Evolutionary conservation across 148 eudicot genomes (phyloP).

Genomic region (Cornus kousa): DNA sequence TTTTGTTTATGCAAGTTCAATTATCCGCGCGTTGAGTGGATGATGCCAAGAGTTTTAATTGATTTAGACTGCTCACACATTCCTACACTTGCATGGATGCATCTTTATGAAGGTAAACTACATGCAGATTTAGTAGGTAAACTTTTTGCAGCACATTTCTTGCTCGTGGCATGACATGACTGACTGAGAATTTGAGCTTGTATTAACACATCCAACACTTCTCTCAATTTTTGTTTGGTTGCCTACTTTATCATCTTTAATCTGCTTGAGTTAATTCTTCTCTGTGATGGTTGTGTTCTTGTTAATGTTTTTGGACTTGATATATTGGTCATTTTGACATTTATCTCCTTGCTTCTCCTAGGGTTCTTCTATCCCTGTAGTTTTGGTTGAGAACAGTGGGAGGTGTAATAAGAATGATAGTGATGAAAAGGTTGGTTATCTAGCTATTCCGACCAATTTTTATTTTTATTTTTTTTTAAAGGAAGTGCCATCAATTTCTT

Average conservation of each 20-base stretch:
- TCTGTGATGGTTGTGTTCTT: not conserved
- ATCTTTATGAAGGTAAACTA: not conserved
- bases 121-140: not conserved
- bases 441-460: not conserved
- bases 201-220: not conserved
- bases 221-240: not conserved
- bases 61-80: no score
- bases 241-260: not conserved
- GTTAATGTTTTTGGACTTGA: not conserved
- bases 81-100: not conserved
- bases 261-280: not conserved
- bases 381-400: slow-evolving; percentile 97
- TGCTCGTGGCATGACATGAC: not conserved
- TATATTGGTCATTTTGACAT: not conserved
- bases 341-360: slow-evolving; percentile 25
- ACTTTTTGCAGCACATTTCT: not conserved
- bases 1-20: no score
- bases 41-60: no score
- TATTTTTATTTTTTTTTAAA: not conserved
- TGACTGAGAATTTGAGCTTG: not conserved
- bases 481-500: no score
- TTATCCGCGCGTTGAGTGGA: no score
- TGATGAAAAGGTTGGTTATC: slow-evolving; percentile 75
- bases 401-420: slow-evolving; percentile 84
- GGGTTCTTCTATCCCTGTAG: slow-evolving; percentile 68